These are phyloP conservation scores for Globisporangium abappressorium DNA, from an alignment of 352 stramenopile species.

Conservation along the genomic window DNA sequence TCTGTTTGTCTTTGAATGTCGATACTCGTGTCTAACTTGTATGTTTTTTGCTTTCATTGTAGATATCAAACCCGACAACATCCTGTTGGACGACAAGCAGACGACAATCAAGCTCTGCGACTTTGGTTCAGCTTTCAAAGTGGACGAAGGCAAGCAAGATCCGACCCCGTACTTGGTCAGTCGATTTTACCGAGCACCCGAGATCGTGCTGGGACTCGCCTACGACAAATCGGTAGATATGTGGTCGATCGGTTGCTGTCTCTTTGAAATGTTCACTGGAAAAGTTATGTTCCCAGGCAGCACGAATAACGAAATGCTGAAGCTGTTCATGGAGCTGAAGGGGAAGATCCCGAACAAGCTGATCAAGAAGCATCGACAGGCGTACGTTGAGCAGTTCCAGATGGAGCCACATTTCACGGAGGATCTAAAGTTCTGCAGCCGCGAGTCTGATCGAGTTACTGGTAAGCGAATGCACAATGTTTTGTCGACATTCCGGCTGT, in stretches of 20 bases:
- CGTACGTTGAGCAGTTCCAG: constrained; percentile 77
- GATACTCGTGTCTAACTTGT: constrained; percentile 11
- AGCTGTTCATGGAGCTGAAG: constrained; percentile 96
- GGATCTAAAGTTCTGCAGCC: constrained; percentile 83
- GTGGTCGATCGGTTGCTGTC: constrained; percentile 95
- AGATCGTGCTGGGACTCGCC: constrained; percentile 88
- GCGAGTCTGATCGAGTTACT: constrained; percentile 76
- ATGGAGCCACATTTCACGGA: constrained; percentile 88
- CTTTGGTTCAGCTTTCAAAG: constrained; percentile 96
- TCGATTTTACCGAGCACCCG: constrained; percentile 97
- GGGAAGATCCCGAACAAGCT: constrained; percentile 84
- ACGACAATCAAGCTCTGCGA: constrained; percentile 96
- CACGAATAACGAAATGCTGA: constrained; percentile 98
- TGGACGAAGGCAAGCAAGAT: constrained; percentile 89
- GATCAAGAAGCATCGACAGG: constrained; percentile 76
- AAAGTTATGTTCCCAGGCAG: constrained; percentile 96
- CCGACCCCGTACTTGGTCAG: constrained; percentile 98
- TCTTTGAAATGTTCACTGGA: constrained; percentile 98
- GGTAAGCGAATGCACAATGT: constrained; percentile 29
- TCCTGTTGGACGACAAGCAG: constrained; percentile 95
- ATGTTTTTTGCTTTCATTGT: constrained; percentile 7
- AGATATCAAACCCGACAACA: constrained; percentile 99
- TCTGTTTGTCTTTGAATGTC: neutral
- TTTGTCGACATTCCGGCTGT: constrained; percentile 1
- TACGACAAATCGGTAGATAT: constrained; percentile 98